Base-by-base conservation (phyloP, 257 asterid genomes). In the Forsythia suspensa region DNA sequence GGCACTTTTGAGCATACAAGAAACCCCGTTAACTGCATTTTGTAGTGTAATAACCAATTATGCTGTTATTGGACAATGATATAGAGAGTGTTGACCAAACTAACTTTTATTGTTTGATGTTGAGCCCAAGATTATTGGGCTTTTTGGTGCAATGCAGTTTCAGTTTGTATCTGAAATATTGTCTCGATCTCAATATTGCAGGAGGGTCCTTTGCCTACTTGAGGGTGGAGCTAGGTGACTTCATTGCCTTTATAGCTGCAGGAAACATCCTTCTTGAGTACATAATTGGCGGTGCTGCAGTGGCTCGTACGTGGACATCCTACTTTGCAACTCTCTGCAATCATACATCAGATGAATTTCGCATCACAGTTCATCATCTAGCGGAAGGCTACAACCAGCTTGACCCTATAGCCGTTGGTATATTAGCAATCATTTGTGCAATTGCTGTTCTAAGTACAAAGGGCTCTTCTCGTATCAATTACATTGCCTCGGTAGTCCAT, bases 191-290 rank as follows among this genome's bases (percentile, higher is more conserved):
- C 37, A 29, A 74, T 40, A 55, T 65, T 29, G 76, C 51, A 83
- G 94, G 98, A 38, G 98, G 98, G 51, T 92, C 98, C 11, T 94
- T 94, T 73, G 92, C 97, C 40, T 94, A 94, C 89, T 67, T 94
- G 51, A 81, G 97, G 67, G 97, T 94, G 78, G 97, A 92, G 87
- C 91, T 94, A 6, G 98, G 98, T 3, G 97, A 94, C 24, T 94
- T 94, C 79, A 73, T 90, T 77, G 98, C 98, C 79, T 94, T 91
- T 69, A 79, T 94, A 2, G 97, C 97, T 4, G 98, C 94, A 4
- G 98, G 97, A 52, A 94, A 94, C 79, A 91, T 91, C 66, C 88
- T 92, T 2, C 94, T 92, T 5, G 98, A 92, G 83, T 94, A 92
- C 71, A 78, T 87, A 0, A 87, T 94, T 29, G 87, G 92, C 61